Conservation (phyloP, 1,139 yeast species). For the Groenewaldozyma auringiensis region DNA sequence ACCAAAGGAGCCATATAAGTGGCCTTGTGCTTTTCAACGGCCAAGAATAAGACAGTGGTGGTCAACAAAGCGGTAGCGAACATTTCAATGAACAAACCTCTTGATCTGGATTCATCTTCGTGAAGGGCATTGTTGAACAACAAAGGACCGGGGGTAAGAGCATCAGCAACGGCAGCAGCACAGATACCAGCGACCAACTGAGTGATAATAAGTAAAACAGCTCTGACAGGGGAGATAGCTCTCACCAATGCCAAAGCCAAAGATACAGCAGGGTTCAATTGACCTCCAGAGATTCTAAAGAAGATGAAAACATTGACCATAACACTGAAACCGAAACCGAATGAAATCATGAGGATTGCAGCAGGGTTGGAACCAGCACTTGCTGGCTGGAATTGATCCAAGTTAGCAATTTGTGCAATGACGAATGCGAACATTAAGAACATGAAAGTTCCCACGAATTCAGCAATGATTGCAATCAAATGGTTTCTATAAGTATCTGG, state of each 20-base stretch:
- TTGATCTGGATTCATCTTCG: constrained; percentile 60
- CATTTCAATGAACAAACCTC: constrained; percentile 78
- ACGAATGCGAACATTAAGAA: constrained; percentile 77
- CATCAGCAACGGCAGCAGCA: constrained; percentile 86
- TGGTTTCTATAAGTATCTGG: constrained; percentile 43
- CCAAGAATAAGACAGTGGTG: constrained; percentile 70
- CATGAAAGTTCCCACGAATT: constrained; percentile 79
- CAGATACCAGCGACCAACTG: constrained; percentile 85
- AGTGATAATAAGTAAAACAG: constrained; percentile 52
- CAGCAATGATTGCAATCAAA: constrained; percentile 49
- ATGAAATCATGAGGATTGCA: constrained; percentile 40
- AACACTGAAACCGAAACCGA: constrained; percentile 84
- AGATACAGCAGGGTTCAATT: constrained; percentile 85
- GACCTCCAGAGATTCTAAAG: constrained; percentile 81
- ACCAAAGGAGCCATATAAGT: constrained; percentile 76
- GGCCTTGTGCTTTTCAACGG: constrained; percentile 74
- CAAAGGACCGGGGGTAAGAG: constrained; percentile 78
- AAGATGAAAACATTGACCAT: constrained; percentile 68
- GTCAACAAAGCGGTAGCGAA: constrained; percentile 71
- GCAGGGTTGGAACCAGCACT: constrained; percentile 51
- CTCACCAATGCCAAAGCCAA: constrained; percentile 60
- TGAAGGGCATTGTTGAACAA: constrained; percentile 68
- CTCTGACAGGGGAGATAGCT: constrained; percentile 69
- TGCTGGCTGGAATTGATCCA: constrained; percentile 12
- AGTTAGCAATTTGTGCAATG: constrained; percentile 81